Evolutionary conservation across 108 stramenopile genomes (phyloP), one percentile per base, ranked within the genome.

Genomic region (Discostella stelligeroides): DNA sequence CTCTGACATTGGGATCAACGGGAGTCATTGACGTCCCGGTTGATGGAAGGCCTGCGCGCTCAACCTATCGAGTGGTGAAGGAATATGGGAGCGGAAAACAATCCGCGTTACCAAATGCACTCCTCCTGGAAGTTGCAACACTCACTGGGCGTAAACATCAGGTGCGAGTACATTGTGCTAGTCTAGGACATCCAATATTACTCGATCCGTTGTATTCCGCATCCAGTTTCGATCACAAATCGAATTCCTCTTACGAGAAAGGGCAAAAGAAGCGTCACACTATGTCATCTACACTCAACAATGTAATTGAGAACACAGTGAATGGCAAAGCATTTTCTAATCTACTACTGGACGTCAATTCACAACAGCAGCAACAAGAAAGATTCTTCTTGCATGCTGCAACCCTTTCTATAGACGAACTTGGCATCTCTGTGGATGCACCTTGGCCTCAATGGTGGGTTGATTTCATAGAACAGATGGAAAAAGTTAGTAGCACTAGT

Each of bases 131-230:
- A 53, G 74, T 87, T 7, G 76, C 84, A 61, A 85, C 87, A 8
- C 62, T 72, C 27, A 91, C 89, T 10, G 92, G 92, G 10, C 71
- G 92, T 23, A 90, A 88, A 50, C 92, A 93, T 75, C 92, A 93
- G 72, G 85, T 93, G 21, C 81, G 92, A 50, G 80, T 84, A 0
- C 92, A 93, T 63, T 82, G 83, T 40, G 85, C 88, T 10, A 70
- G 60, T 47, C 47, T 91, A 37, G n/a, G 57, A 2, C 49, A 73
- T 11, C 89, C 89, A 8, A 73, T 91, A 23, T 64, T 86, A 34
- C 28, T 75, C 15, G 87, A 88, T 62, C 60, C 74, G 0, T 57
- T 77, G 60, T 91, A 91, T 76, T 72, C 71, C n/a, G 11, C 41
- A 46, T 20, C 30, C 29, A 18, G 5, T 17, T 14, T 39, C 0